Evolutionary conservation across 805 yeast species (phyloP).

Genomic region (Allodekkera sacchari): DNA sequence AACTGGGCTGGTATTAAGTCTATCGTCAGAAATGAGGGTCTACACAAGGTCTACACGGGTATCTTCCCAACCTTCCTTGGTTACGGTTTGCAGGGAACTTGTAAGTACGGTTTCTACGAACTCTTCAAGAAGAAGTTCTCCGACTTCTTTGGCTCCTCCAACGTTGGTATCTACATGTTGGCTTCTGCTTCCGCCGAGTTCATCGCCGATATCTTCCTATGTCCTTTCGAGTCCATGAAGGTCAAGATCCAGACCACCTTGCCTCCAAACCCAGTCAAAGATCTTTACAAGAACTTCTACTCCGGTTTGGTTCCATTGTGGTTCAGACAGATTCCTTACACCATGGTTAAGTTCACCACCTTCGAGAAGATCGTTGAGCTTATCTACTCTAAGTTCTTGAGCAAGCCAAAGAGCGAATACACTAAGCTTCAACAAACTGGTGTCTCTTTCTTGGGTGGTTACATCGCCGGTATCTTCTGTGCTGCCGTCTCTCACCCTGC

Average conservation of each 20-base stretch:
- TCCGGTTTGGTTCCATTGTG: constrained; percentile 89
- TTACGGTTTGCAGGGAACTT: constrained; percentile 93
- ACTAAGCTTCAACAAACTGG: constrained; percentile 78
- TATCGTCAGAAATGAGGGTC: constrained; percentile 68
- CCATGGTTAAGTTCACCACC: constrained; percentile 94
- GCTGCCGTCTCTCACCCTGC: constrained; percentile 97
- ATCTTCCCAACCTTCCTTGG: constrained; percentile 89
- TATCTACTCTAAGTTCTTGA: constrained; percentile 59
- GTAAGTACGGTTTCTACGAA: constrained; percentile 95
- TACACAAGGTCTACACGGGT: constrained; percentile 74
- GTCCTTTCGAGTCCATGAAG: constrained; percentile 94
- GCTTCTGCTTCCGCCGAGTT: constrained; percentile 95
- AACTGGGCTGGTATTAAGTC: constrained; percentile 76
- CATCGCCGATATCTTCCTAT: constrained; percentile 79
- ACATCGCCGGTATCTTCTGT: constrained; percentile 95
- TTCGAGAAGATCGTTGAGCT: constrained; percentile 84
- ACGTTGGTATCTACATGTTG: constrained; percentile 66
- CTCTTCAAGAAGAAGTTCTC: constrained; percentile 75
- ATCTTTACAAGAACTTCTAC: constrained; percentile 58
- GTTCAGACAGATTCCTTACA: constrained; percentile 97
- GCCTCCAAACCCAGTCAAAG: constrained; percentile 69
- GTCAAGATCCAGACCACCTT: constrained; percentile 89
- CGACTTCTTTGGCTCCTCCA: constrained; percentile 57
- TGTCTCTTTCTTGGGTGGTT: constrained; percentile 91
- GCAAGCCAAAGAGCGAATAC: constrained; percentile 66